Evolutionary conservation across 2,329 filamentous ascomycete genomes (phyloP).

Genomic region (Sporothrix inflata): DNA sequence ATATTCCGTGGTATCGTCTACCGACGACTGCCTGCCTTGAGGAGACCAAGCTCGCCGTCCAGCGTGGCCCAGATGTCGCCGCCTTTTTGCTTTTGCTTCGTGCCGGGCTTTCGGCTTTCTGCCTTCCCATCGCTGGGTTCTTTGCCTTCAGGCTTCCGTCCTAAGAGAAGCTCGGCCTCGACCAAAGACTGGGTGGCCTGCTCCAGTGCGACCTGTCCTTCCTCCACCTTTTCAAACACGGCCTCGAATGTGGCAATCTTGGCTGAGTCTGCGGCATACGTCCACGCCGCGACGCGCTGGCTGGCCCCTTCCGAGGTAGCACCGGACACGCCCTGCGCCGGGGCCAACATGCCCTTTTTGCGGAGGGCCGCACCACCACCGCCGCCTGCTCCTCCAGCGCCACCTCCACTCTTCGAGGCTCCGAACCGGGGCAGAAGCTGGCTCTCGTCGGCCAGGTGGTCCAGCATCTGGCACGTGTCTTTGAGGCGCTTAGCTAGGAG

Average conservation of each 20-base stretch:
- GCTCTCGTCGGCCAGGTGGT: conserved; percentile 63
- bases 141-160: conserved; percentile 35
- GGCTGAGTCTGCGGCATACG: conserved; percentile 62
- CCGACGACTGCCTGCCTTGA: conserved; percentile 42
- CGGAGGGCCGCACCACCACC: conserved; percentile 34
- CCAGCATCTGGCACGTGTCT: conserved; percentile 54
- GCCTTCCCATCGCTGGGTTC: neutral
- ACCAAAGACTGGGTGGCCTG: conserved; percentile 53
- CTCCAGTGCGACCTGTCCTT: conserved; percentile 60
- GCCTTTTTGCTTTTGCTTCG: conserved; percentile 34
- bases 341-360: conserved; percentile 47
- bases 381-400: neutral
- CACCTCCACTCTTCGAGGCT: conserved; percentile 39
- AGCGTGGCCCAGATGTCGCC: conserved; percentile 55
- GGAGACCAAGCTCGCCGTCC: conserved; percentile 58
- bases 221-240: conserved; percentile 63
- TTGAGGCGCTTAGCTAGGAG: conserved; percentile 55
- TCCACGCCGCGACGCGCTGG: conserved; percentile 58
- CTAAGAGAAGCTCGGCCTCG: conserved; percentile 55
- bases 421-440: conserved; percentile 61
- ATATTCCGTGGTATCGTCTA: too few species aligned
- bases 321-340: conserved; percentile 42
- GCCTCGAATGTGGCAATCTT: conserved; percentile 61
- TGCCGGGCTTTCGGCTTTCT: neutral
- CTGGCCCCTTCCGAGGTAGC: conserved; percentile 46